Percentiles rank a stretch among this genome's conserved stretches.
phyloP scores from a whole-genome alignment of 2,329 filamentous ascomycete genomes.

The Colletotrichum agaves region DNA sequence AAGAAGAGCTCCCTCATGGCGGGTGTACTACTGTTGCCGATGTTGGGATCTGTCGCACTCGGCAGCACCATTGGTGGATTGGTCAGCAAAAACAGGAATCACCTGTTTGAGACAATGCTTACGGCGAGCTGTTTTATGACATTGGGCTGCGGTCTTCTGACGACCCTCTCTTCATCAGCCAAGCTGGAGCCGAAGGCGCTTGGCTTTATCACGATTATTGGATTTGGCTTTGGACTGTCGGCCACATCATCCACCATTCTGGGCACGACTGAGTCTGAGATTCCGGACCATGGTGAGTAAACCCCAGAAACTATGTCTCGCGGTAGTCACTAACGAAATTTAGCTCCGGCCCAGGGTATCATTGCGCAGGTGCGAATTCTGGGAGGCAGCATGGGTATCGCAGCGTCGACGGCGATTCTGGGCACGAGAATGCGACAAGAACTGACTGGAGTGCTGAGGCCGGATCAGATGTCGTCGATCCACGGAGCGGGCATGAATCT shows the following conservation, averaged over 20 bases:
- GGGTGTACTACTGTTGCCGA: slow-evolving; percentile 63
- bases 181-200: slow-evolving; percentile 57
- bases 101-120: slow-evolving; percentile 56
- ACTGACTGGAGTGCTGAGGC: slow-evolving; percentile 44
- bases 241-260: slow-evolving; percentile 60
- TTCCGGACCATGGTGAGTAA: slow-evolving; percentile 57
- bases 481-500: slow-evolving; percentile 41
- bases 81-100: slow-evolving; percentile 54
- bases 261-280: slow-evolving; percentile 53
- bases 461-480: slow-evolving; percentile 44
- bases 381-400: slow-evolving; percentile 65
- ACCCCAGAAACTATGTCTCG: not conserved
- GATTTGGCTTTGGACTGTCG: slow-evolving; percentile 62
- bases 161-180: slow-evolving; percentile 44
- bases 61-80: slow-evolving; percentile 56
- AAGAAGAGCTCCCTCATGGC: slow-evolving; percentile 56
- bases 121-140: slow-evolving; percentile 55
- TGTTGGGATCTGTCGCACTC: slow-evolving; percentile 60
- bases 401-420: slow-evolving; percentile 61
- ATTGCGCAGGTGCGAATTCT: slow-evolving; percentile 62
- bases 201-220: slow-evolving; percentile 62
- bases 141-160: slow-evolving; percentile 59
- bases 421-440: slow-evolving; percentile 44
- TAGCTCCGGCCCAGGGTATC: slow-evolving; percentile 64
- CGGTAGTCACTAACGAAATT: slow-evolving; percentile 11